These are phyloP conservation scores for Diaporthe caulivora DNA, from an alignment of 2,329 filamentous ascomycete genomes.

Conservation along the genomic window DNA sequence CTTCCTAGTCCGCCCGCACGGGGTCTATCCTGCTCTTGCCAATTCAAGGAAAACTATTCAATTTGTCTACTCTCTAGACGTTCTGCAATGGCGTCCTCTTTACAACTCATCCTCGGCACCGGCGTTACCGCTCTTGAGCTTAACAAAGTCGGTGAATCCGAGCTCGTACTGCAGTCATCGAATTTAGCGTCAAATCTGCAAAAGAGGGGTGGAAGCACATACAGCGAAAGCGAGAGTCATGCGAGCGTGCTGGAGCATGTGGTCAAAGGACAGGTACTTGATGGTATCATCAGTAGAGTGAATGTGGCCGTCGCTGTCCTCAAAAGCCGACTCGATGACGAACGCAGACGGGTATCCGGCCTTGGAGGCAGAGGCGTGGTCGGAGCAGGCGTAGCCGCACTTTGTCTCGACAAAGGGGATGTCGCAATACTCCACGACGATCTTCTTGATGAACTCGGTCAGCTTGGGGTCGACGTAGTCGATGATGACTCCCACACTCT, in stretches of 20 bases:
- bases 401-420: slow-evolving; percentile 84
- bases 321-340: slow-evolving; percentile 80
- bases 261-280: slow-evolving; percentile 82
- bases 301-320: slow-evolving; percentile 75
- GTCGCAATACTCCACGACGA: slow-evolving; percentile 48
- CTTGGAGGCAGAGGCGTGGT: slow-evolving; percentile 80
- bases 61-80: background rate
- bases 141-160: slow-evolving; percentile 38
- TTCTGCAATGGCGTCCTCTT: background rate
- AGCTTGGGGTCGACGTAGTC: slow-evolving; percentile 54
- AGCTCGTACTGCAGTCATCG: slow-evolving; percentile 36
- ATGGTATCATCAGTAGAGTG: slow-evolving; percentile 78
- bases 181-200: background rate
- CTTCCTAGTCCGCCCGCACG: background rate
- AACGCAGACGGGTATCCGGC: slow-evolving; percentile 82
- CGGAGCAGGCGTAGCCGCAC: slow-evolving; percentile 87
- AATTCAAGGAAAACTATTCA: no score
- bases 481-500: slow-evolving; percentile 54
- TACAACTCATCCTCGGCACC: slow-evolving; percentile 36
- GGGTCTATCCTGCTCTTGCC: background rate
- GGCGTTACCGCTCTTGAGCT: slow-evolving; percentile 33
- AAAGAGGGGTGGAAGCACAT: background rate
- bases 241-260: slow-evolving; percentile 91
- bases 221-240: slow-evolving; percentile 82
- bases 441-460: slow-evolving; percentile 52